Evolutionary conservation across 176 grass and related monocot species (phyloP).

Genomic region (Hyparrhenia diplandra): DNA sequence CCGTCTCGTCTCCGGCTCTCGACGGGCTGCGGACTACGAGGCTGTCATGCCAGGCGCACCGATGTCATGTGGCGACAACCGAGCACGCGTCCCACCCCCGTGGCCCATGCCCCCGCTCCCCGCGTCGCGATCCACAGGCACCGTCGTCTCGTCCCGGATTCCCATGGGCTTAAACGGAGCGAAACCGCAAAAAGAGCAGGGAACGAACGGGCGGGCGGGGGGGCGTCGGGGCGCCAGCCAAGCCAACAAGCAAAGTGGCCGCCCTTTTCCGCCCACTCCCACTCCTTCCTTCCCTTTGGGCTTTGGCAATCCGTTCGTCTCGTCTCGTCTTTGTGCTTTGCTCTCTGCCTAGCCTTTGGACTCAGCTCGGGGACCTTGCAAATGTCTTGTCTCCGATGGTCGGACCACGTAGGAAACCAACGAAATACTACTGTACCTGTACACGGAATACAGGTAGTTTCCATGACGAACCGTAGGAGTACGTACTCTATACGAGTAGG

Average conservation of each 20-base stretch:
- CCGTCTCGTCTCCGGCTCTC: too few species aligned
- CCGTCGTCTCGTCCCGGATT: not conserved
- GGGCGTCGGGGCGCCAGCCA: not conserved
- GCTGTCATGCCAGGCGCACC: not conserved
- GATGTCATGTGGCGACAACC: not conserved
- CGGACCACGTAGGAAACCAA: not conserved
- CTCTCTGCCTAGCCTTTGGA: not conserved
- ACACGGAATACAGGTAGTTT: too few species aligned
- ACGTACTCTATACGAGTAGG: too few species aligned
- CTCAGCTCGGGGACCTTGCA: not conserved
- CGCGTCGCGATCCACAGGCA: too few species aligned
- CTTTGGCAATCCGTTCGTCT: not conserved
- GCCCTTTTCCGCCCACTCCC: not conserved
- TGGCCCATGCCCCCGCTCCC: not conserved
- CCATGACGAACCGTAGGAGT: too few species aligned
- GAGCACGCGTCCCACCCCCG: not conserved
- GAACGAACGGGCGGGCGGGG: too few species aligned
- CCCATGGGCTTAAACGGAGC: not conserved
- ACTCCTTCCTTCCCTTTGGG: not conserved
- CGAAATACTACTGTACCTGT: too few species aligned
- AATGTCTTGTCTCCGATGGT: not conserved
- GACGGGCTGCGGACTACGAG: constrained; percentile 27
- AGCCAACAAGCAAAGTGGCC: not conserved
- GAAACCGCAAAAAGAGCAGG: not conserved
- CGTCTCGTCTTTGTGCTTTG: not conserved